Conservation (phyloP, 345 rosid genomes). For the Fremontodendron californicum region DNA sequence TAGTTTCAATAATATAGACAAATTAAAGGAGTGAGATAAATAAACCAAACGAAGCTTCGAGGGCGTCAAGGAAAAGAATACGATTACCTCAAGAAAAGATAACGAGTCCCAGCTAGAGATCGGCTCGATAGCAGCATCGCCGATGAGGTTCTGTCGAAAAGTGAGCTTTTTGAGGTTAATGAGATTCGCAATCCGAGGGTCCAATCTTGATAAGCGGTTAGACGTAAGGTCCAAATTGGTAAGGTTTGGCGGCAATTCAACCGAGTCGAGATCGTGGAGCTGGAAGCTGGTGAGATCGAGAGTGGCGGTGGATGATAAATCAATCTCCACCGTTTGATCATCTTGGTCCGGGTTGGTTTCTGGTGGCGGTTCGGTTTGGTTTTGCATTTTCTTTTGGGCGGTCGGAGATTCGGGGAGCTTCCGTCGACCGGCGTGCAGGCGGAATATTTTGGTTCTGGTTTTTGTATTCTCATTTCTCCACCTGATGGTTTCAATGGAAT, state of each 20-base stretch:
- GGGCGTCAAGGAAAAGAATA: background rate
- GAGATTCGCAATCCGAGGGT: conserved; percentile 76
- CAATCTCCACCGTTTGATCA: no score
- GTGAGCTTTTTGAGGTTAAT: conserved; percentile 80
- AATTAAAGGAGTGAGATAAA: background rate
- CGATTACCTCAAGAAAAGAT: conserved; percentile 69
- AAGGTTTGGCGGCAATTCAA: conserved; percentile 58
- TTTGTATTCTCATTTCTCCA: background rate
- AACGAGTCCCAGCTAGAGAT: conserved; percentile 63
- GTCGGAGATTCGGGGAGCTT: background rate
- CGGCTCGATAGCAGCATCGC: conserved; percentile 62
- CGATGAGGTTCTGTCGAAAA: conserved; percentile 80
- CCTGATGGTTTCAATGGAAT: background rate
- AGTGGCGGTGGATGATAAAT: no score
- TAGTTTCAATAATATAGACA: background rate
- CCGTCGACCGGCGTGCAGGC: background rate
- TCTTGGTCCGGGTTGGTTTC: conserved; percentile 29
- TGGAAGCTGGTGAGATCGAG: no score
- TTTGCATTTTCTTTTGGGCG: conserved; percentile 19
- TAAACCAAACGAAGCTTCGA: no score
- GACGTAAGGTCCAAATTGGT: conserved; percentile 89
- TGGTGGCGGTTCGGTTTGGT: conserved; percentile 9
- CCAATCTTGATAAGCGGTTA: conserved; percentile 67
- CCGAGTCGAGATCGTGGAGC: no score
- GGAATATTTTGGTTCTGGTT: background rate